Conservation (phyloP, 306 rosid species). For the Echinosophora koreensis region DNA sequence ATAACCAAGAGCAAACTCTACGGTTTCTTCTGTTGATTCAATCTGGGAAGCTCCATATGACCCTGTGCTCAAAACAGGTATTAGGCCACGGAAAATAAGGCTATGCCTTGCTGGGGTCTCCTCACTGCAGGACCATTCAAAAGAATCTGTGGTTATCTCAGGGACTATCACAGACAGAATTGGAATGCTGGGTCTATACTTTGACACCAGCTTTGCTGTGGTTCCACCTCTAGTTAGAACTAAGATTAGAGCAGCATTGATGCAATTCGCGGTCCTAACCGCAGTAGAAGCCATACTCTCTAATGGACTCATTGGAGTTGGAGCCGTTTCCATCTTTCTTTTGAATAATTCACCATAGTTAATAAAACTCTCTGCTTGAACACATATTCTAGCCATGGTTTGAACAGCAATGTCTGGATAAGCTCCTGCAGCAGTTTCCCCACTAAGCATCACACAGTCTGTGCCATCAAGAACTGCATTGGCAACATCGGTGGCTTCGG, state of each 20-base stretch:
- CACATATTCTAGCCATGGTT: slow-evolving; percentile 56
- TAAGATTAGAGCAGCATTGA: slow-evolving; percentile 48
- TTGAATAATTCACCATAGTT: slow-evolving; percentile 41
- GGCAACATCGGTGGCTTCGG: slow-evolving; percentile 64
- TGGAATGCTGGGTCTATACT: slow-evolving; percentile 70
- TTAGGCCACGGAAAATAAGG: slow-evolving; percentile 33
- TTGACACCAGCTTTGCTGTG: slow-evolving; percentile 61
- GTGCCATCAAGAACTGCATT: slow-evolving; percentile 63
- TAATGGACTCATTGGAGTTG: slow-evolving; percentile 46
- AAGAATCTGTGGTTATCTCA: slow-evolving; percentile 54
- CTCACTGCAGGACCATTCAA: slow-evolving; percentile 55
- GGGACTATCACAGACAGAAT: slow-evolving; percentile 61
- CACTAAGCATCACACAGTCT: slow-evolving; percentile 57
- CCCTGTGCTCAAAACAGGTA: slow-evolving; percentile 32
- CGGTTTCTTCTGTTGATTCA: slow-evolving; percentile 41
- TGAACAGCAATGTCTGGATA: slow-evolving; percentile 53
- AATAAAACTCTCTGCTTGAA: slow-evolving; percentile 40
- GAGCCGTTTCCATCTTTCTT: slow-evolving; percentile 13
- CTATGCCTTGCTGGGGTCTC: slow-evolving; percentile 41
- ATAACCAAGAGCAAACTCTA: slow-evolving; percentile 30
- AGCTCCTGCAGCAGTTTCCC: slow-evolving; percentile 55
- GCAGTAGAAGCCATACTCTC: slow-evolving; percentile 57
- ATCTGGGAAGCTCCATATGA: slow-evolving; percentile 18
- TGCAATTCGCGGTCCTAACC: slow-evolving; percentile 34
- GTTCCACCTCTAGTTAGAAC: slow-evolving; percentile 55